A percentile compares a stretch with the other conserved stretches of the same genome.
Evolutionary conservation across 768 basidiomycete species (phyloP).

Genomic region (Strobilomyces dryophilus): DNA sequence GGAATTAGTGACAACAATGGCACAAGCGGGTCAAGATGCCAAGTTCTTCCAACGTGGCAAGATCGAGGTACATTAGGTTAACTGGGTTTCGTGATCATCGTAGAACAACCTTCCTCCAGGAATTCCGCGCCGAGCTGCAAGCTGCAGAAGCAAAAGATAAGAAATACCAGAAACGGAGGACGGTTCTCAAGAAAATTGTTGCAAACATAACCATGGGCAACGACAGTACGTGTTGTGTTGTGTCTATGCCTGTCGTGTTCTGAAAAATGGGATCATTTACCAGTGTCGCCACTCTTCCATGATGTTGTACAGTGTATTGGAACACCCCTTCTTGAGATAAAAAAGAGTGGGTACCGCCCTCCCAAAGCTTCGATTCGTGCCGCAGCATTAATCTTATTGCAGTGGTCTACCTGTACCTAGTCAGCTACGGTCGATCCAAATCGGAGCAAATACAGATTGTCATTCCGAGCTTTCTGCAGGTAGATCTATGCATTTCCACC

Average conservation of each 20-base stretch:
- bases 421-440: slow-evolving; percentile 93
- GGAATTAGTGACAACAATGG: slow-evolving; percentile 29
- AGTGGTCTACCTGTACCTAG: slow-evolving; percentile 98
- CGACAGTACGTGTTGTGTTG: slow-evolving; percentile 69
- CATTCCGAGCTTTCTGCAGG: slow-evolving; percentile 87
- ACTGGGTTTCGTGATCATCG: slow-evolving; percentile 5
- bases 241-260: slow-evolving; percentile 10
- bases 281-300: slow-evolving; percentile 93
- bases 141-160: slow-evolving; percentile 95
- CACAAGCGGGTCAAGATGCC: slow-evolving; percentile 76
- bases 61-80: slow-evolving; percentile 60
- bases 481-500: slow-evolving; percentile 29
- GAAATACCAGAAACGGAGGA: slow-evolving; percentile 91
- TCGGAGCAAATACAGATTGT: slow-evolving; percentile 92
- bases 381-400: slow-evolving; percentile 1
- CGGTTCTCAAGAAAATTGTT: slow-evolving; percentile 92
- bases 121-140: slow-evolving; percentile 88
- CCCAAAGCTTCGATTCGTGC: not conserved
- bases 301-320: slow-evolving; percentile 93
- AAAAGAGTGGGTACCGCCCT: slow-evolving; percentile 77
- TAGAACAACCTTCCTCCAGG: slow-evolving; percentile 40
- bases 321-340: slow-evolving; percentile 95
- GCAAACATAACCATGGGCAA: slow-evolving; percentile 99
- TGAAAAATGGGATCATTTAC: slow-evolving; percentile 12
- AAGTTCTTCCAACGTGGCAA: slow-evolving; percentile 92